phyloP scores from a whole-genome alignment of 169 alveolate genomes.

The Eimeria zaria region DNA sequence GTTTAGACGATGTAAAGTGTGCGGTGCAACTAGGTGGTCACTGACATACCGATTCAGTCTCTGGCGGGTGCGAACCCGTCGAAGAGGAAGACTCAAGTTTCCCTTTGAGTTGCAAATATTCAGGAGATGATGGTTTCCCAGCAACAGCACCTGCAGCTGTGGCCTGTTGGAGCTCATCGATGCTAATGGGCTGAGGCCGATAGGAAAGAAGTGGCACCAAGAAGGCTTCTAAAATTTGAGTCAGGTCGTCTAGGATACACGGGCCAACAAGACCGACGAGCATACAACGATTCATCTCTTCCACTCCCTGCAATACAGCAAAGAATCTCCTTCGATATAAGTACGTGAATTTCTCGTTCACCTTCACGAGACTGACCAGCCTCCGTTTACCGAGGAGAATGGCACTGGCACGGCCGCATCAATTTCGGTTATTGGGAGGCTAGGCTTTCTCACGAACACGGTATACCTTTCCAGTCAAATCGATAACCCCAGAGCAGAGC shows the following conservation, averaged over 20 bases:
- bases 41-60: conserved; percentile 16
- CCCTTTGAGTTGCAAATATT: background rate
- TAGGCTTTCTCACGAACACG: background rate
- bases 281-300: conserved; percentile 77
- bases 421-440: background rate
- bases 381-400: background rate
- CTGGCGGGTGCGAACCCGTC: background rate
- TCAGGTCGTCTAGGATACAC: conserved; percentile 44
- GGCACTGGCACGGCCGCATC: background rate
- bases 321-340: background rate
- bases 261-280: conserved; percentile 35
- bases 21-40: background rate
- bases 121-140: conserved; percentile 12
- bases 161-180: background rate
- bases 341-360: background rate
- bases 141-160: background rate
- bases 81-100: background rate
- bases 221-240: conserved; percentile 45
- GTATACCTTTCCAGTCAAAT: conserved; percentile 75
- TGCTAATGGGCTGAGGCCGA: background rate
- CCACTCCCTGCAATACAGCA: conserved; percentile 12
- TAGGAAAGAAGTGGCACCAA: conserved; percentile 57
- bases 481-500: conserved; percentile 49
- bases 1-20: background rate
- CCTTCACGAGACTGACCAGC: background rate